Evolutionary conservation across 139 green algal species (phyloP).

Genomic region (Micromonas commoda): DNA sequence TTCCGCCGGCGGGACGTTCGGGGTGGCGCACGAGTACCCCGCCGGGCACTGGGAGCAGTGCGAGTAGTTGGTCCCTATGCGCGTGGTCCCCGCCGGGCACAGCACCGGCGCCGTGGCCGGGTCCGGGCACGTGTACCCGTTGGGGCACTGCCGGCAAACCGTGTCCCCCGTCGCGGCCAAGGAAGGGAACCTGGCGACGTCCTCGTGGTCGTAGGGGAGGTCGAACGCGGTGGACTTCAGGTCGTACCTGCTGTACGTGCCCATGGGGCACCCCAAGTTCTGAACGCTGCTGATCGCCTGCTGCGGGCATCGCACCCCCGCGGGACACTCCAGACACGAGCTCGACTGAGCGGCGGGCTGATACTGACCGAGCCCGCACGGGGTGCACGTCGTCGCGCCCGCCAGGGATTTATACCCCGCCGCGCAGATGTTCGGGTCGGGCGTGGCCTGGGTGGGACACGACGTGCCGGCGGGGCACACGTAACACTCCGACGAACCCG

Average conservation of each 20-base stretch:
- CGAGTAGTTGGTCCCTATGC: neutral
- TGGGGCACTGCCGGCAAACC: conserved; percentile 8
- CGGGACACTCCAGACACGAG: neutral
- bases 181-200: neutral
- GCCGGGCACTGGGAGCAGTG: neutral
- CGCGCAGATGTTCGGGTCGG: neutral
- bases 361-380: conserved; percentile 4
- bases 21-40: neutral
- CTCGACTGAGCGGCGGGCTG: neutral
- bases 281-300: neutral
- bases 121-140: conserved; percentile 20
- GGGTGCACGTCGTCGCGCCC: neutral
- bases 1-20: neutral
- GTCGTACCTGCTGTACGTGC: neutral
- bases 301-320: neutral
- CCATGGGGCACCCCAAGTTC: neutral
- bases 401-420: neutral
- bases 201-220: conserved; percentile 9
- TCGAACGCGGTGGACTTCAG: neutral
- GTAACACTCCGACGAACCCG: neutral
- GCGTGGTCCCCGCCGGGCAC: neutral
- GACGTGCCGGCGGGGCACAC: conserved; percentile 5
- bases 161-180: neutral
- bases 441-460: neutral
- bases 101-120: neutral